Evolutionary conservation across 139 green algal species (phyloP).

Genomic region (Parachlorella kessleri): DNA sequence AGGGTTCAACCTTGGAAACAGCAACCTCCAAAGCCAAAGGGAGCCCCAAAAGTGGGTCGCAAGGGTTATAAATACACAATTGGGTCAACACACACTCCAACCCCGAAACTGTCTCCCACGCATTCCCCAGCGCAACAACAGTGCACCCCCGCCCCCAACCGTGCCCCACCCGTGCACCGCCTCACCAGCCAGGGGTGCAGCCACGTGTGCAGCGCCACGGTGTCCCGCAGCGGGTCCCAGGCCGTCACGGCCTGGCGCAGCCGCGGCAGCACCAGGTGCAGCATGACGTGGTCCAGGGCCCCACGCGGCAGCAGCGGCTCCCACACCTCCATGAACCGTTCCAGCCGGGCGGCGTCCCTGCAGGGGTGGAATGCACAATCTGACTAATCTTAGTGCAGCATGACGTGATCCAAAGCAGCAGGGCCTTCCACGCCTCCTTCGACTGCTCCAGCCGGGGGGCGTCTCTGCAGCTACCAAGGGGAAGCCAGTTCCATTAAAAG

Average conservation of each 20-base stretch:
- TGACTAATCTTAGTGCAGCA: too few species aligned
- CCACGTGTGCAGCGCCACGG: slow-evolving; percentile 92
- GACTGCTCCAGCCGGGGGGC: slow-evolving; percentile 82
- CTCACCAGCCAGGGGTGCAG: slow-evolving; percentile 94
- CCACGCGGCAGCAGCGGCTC: slow-evolving; percentile 58
- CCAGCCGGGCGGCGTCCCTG: slow-evolving; percentile 76
- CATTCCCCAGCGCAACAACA: too few species aligned
- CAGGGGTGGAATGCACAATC: too few species aligned
- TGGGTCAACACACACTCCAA: too few species aligned
- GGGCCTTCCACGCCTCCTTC: slow-evolving; percentile 79
- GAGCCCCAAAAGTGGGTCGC: too few species aligned
- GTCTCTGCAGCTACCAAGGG: too few species aligned
- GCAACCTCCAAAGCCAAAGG: too few species aligned
- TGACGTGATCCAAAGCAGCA: slow-evolving; percentile 69
- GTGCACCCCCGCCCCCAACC: too few species aligned
- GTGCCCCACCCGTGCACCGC: neutral
- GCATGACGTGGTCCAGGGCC: slow-evolving; percentile 64
- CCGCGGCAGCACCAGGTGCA: slow-evolving; percentile 82
- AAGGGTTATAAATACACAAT: too few species aligned
- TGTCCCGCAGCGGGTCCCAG: slow-evolving; percentile 90
- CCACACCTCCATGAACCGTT: slow-evolving; percentile 88
- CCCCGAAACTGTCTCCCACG: too few species aligned
- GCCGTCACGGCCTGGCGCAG: slow-evolving; percentile 73
- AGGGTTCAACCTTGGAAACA: too few species aligned
- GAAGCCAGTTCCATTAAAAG: too few species aligned